phyloP scores from a whole-genome alignment of 345 rosid species.

The Syzygium aqueum region DNA sequence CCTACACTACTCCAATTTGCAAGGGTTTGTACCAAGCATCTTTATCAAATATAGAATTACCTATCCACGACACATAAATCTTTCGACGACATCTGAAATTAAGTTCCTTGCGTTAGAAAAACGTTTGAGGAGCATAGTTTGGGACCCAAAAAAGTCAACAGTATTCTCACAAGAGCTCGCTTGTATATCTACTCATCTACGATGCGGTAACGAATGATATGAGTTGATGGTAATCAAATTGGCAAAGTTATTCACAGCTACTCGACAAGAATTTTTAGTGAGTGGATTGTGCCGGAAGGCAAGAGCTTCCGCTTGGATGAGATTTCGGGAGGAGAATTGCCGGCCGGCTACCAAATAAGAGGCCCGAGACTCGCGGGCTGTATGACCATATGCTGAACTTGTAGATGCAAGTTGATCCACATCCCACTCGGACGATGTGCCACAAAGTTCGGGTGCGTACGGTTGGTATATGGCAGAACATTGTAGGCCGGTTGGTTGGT shows the following conservation, averaged over 20 bases:
- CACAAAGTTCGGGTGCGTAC: neutral
- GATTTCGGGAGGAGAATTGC: neutral
- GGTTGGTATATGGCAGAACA: neutral
- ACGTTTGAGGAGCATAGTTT: neutral
- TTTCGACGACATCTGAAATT: neutral
- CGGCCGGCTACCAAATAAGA: neutral
- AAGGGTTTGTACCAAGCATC: neutral
- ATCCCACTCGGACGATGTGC: neutral
- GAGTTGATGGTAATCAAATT: neutral
- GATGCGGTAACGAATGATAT: neutral
- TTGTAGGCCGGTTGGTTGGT: neutral
- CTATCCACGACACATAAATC: too few relatives aligned
- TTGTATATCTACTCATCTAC: neutral
- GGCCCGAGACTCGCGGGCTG: neutral
- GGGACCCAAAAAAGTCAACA: neutral
- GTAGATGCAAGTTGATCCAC: neutral
- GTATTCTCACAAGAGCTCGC: neutral
- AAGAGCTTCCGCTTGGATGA: neutral
- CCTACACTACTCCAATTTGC: neutral
- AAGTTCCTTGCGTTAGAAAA: neutral
- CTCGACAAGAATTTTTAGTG: neutral
- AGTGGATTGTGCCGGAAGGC: neutral
- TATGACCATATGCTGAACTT: neutral
- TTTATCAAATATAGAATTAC: neutral
- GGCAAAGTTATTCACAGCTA: neutral